Evolutionary conservation across 139 green algal genomes (phyloP).

Genomic region (Chlamydomonas incerta): DNA sequence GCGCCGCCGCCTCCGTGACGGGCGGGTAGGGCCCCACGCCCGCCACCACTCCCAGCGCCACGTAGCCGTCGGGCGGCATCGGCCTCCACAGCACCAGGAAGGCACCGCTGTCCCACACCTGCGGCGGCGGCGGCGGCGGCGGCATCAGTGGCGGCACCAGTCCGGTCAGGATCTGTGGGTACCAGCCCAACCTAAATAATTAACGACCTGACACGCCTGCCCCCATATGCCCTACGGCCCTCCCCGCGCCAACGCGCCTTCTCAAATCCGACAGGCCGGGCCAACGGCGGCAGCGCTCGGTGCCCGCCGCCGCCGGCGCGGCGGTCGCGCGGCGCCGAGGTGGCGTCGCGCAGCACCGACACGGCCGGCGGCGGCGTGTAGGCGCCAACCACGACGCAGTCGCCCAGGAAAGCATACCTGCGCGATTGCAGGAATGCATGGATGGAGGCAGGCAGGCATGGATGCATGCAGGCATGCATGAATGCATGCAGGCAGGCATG

Average conservation of each 20-base stretch:
- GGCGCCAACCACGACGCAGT: constrained; percentile 68
- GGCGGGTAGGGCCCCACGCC: constrained; percentile 4
- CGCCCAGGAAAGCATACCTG: constrained; percentile 71
- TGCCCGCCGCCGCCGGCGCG: no score
- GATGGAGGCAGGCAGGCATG: no score
- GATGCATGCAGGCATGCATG: no score
- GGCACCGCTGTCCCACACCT: constrained; percentile 66
- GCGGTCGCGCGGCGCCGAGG: constrained; percentile 3
- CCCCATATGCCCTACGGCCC: no score
- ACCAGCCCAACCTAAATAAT: no score
- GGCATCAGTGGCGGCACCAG: no score
- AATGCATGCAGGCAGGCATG: no score
- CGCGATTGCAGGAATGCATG: no score
- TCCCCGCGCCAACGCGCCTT: not conserved
- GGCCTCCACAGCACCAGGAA: constrained; percentile 82
- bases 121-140: no score
- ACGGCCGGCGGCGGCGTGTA: constrained; percentile 66
- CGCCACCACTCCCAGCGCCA: constrained; percentile 79
- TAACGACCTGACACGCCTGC: no score
- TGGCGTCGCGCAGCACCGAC: constrained; percentile 62
- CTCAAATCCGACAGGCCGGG: not conserved
- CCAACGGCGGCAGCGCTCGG: not conserved
- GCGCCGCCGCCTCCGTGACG: no score
- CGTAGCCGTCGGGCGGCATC: constrained; percentile 80
- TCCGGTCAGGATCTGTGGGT: no score